Evolutionary conservation across 2,329 filamentous ascomycete genomes (phyloP).

Genomic region (Arthroderma uncinatum): DNA sequence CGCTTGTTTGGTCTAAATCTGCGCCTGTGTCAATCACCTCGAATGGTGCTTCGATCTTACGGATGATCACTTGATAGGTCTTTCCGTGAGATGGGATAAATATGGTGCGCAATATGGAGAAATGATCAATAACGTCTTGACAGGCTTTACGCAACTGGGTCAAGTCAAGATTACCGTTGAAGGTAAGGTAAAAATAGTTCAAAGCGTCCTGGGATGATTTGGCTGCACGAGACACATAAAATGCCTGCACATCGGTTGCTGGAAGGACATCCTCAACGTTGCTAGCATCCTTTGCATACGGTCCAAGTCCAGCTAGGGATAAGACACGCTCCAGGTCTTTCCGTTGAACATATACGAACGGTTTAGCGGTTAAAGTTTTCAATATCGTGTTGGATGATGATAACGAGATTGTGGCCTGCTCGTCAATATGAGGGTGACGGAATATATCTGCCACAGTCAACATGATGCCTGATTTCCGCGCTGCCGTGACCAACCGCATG

Average conservation of each 20-base stretch:
- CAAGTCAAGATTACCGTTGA: not conserved
- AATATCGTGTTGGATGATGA: constrained; percentile 23
- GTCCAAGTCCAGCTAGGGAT: constrained; percentile 5
- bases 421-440: not conserved
- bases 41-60: not conserved
- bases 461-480: constrained; percentile 32
- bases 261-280: constrained; percentile 1
- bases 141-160: not conserved
- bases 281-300: not conserved
- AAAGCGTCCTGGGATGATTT: constrained; percentile 8
- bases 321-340: constrained; percentile 5
- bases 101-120: constrained; percentile 7
- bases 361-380: not conserved
- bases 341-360: constrained; percentile 5
- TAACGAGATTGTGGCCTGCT: constrained; percentile 13
- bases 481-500: constrained; percentile 13
- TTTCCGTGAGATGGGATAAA: not conserved
- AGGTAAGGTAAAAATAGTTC: constrained; percentile 7
- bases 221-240: constrained; percentile 1
- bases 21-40: constrained; percentile 11
- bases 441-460: constrained; percentile 9
- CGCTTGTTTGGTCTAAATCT: constrained; percentile 27
- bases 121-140: not conserved
- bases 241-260: not conserved
- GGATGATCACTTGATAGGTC: constrained; percentile 1